These are phyloP conservation scores for Aspergillus sp. DNA, from an alignment of 2,329 filamentous ascomycete genomes.

Conservation along the genomic window DNA sequence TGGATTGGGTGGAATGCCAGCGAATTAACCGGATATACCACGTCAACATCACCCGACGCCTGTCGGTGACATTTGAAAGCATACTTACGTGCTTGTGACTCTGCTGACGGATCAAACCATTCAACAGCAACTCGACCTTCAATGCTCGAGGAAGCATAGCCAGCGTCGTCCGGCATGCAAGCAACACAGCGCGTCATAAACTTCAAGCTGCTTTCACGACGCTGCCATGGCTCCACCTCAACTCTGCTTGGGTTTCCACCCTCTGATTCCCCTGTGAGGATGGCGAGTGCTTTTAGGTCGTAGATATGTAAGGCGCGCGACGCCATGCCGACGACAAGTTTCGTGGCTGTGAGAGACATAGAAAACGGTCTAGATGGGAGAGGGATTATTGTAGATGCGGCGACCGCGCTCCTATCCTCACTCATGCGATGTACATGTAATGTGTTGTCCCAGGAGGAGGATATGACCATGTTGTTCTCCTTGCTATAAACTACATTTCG, in stretches of 20 bases:
- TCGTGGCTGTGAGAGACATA: constrained; percentile 73
- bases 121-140: constrained; percentile 95
- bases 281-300: constrained; percentile 69
- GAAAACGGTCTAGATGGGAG: constrained; percentile 89
- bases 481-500: constrained; percentile 80
- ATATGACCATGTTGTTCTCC: constrained; percentile 75
- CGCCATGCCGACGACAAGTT: constrained; percentile 94
- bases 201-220: constrained; percentile 88
- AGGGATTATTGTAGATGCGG: constrained; percentile 62
- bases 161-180: constrained; percentile 95
- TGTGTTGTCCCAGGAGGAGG: constrained; percentile 89
- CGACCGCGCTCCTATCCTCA: constrained; percentile 37
- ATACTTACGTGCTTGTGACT: constrained; percentile 90
- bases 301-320: constrained; percentile 93
- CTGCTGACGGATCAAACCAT: constrained; percentile 88
- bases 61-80: constrained; percentile 98
- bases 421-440: constrained; percentile 73
- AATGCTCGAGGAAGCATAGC: constrained; percentile 89
- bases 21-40: constrained; percentile 90
- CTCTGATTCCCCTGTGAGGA: constrained; percentile 52
- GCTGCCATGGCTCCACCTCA: constrained; percentile 79
- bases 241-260: constrained; percentile 41
- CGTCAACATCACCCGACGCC: constrained; percentile 65
- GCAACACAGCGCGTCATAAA: constrained; percentile 92
- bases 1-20: constrained; percentile 80